Evolutionary conservation across 345 rosid species (phyloP).

Genomic region (Populus ilicifolia): DNA sequence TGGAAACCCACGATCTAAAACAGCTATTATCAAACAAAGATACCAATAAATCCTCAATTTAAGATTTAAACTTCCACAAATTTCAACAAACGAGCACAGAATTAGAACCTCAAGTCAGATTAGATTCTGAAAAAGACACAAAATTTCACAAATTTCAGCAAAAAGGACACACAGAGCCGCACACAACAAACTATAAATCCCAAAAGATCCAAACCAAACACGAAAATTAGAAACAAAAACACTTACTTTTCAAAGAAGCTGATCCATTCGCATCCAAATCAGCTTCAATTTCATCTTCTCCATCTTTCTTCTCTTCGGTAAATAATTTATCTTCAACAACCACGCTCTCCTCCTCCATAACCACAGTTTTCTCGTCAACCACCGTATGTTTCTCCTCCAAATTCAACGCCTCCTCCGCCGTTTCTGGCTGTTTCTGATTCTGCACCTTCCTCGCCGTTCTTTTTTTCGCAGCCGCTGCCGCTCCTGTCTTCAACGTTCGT

Average conservation of each 20-base stretch:
- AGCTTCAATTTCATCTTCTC: slow-evolving; percentile 22
- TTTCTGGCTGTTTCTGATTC: slow-evolving; percentile 36
- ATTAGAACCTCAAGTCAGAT: background rate
- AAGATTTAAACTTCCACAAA: background rate
- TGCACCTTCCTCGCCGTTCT: slow-evolving; percentile 47
- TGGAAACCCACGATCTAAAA: background rate
- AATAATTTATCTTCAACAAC: background rate
- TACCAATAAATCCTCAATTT: background rate
- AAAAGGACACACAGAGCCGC: background rate
- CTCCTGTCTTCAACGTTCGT: slow-evolving; percentile 64
- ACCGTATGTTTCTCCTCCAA: slow-evolving; percentile 24
- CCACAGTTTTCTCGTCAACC: background rate
- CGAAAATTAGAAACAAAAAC: background rate
- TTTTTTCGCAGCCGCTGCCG: slow-evolving; percentile 44
- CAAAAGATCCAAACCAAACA: background rate
- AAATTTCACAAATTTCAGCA: background rate
- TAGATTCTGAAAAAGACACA: background rate
- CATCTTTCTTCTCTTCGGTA: slow-evolving; percentile 22
- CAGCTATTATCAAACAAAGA: background rate
- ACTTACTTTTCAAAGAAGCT: slow-evolving; percentile 44
- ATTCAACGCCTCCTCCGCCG: slow-evolving; percentile 6
- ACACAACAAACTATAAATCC: background rate
- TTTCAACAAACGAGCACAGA: background rate
- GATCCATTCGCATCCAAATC: slow-evolving; percentile 15
- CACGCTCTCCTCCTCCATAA: slow-evolving; percentile 10